Evolutionary conservation across 2,329 filamentous ascomycete species (phyloP), one percentile per base, ranked within the genome.

Genomic region (Cladobotryum protrusum): DNA sequence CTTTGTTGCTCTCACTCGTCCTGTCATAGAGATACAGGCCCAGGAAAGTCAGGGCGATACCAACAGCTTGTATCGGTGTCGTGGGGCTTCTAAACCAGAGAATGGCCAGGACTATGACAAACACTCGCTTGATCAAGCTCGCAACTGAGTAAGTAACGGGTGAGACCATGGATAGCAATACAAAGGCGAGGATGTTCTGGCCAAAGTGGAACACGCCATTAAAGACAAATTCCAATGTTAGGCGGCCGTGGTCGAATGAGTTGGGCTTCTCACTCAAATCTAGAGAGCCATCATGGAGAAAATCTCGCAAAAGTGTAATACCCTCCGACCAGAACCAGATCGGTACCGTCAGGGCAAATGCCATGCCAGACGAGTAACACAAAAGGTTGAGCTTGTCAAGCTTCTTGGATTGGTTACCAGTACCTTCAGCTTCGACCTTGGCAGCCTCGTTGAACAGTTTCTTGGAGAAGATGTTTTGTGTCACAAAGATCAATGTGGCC

Each of bases 401-500:
- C 69, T 96, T 97, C 54, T 84, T 83, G 40, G 82, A 79, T 49
- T 79, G 78, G 12, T 76, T 70, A 1, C 78, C 76, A 6, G 75
- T 67, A 1, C 80, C 80, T 48, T 96, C 89, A 7, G 84, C 82
- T 68, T 96, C 92, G 2, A 89, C 87, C 52, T 84, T 84, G 6
- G 89, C 86, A 6, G 89, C 89, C 64, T 96, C 91, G 67, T 96
- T 99, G 75, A 99, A 99, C 9, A 99, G 82, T 57, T 89, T 89
- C 70, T 99, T 99, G 17, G 92, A 97, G 57, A 96, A 95, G 50
- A 99, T 99, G 64, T 99, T 99, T 65, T 99, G 93, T 0, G 90
- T 93, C 34, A 99, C 93, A 63, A 99, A 99, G 56, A 97, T 86
- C 49, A 97, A 74, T 7, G 93, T 89, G n/a, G 89, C 91, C 33